phyloP scores from a whole-genome alignment of 2,329 filamentous ascomycete genomes.

The Penicillium griseofulvum region DNA sequence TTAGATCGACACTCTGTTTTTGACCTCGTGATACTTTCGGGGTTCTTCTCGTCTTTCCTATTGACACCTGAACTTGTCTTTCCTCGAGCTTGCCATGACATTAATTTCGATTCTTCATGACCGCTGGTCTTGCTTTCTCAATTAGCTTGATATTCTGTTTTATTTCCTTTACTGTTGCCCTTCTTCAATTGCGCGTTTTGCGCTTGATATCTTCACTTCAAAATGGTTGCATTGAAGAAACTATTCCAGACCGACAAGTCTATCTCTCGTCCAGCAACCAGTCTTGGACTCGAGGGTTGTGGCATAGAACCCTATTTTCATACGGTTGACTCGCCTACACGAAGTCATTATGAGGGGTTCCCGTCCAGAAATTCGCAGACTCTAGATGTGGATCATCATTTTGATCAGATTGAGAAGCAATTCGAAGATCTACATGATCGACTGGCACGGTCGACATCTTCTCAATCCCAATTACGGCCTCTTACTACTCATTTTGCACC shows the following conservation, averaged over 20 bases:
- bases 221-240: slow-evolving; percentile 36
- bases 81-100: slow-evolving; percentile 15
- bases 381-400: slow-evolving; percentile 32
- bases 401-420: slow-evolving; percentile 40
- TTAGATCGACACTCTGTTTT: slow-evolving; percentile 20
- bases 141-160: slow-evolving; percentile 4
- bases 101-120: slow-evolving; percentile 12
- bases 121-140: slow-evolving; percentile 15
- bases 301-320: slow-evolving; percentile 6
- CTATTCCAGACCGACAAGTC: slow-evolving; percentile 33
- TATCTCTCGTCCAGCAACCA: slow-evolving; percentile 13
- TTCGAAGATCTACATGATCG: slow-evolving; percentile 40
- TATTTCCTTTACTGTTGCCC: not conserved
- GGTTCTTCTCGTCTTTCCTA: slow-evolving; percentile 2
- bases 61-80: slow-evolving; percentile 14
- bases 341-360: slow-evolving; percentile 11
- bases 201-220: slow-evolving; percentile 10
- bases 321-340: slow-evolving; percentile 9
- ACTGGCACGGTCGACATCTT: slow-evolving; percentile 31
- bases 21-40: slow-evolving; percentile 6
- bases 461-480: slow-evolving; percentile 25
- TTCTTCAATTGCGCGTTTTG: slow-evolving; percentile 1
- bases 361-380: slow-evolving; percentile 15
- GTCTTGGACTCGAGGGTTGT: slow-evolving; percentile 7
- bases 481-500: slow-evolving; percentile 20